Evolutionary conservation across 306 rosid species (phyloP), one percentile per base, ranked within the genome.

Genomic region (Vicia villosa): DNA sequence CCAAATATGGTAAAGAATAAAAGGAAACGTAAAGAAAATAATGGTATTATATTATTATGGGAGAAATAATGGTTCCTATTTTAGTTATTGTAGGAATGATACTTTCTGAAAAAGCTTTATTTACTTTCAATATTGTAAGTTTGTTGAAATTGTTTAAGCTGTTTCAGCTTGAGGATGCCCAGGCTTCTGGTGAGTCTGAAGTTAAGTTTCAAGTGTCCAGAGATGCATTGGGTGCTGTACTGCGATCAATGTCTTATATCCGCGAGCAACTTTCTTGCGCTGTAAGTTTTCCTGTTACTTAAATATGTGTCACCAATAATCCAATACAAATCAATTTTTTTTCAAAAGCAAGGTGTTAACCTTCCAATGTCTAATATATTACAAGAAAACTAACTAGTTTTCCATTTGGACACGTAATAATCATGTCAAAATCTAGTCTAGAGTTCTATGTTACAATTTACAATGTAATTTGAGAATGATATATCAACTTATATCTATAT

Each of bases 221-320:
- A 84, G 96, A 94, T 60, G 91, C 98, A 51, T 81, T 94, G 74
- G 92, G 89, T 46, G 98, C 98, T 59, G 90, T 94, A 89, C 84
- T 90, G 30, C 88, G 96, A 80, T 94, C 97, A 74, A 94, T 94
- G 96, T 86, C 96, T 56, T 94, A 94, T 76, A 94, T 88, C 59
- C 97, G 96, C 0, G 95, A 94, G 88, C 98, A 93, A 85, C 96
- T 93, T 74, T 86, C 96, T 64, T 69, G 66, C 73, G 63, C 81
- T 65, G 94, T 93, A 86, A 90, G 96, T 66, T 80, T 41, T 66
- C 70, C 20, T 52, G 11, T 74, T 58, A 42, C 74, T 68, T 62
- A 63, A 65, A 78, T 28, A 19, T 75, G 58, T 49, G 51, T 47
- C 54, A 43, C 42, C 63, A 28, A 14, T 56, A 28, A 10, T 54